Evolutionary conservation across 2,329 filamentous ascomycete species (phyloP).

Genomic region (Microascus cirrosus): DNA sequence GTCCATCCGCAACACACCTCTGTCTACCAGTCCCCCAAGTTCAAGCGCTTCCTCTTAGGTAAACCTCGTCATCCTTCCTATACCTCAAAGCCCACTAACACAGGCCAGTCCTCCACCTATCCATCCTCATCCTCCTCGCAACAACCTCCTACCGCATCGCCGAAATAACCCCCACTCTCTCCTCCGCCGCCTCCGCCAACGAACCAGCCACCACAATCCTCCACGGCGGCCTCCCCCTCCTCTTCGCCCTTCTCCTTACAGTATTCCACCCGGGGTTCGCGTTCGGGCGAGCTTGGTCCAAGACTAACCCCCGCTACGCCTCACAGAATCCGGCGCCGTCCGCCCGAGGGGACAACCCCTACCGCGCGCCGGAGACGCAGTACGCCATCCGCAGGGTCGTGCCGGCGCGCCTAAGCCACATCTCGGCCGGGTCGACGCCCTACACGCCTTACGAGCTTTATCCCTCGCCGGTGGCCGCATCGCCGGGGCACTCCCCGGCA

Average conservation of each 20-base stretch:
- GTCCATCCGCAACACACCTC: conserved; percentile 25
- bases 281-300: conserved; percentile 27
- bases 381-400: conserved; percentile 1
- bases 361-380: background rate
- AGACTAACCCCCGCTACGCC: conserved; percentile 20
- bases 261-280: conserved; percentile 24
- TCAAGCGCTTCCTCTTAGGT: conserved; percentile 34
- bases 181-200: conserved; percentile 23
- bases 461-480: background rate
- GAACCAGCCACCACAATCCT: conserved; percentile 25
- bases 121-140: conserved; percentile 23
- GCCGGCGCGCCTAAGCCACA: background rate
- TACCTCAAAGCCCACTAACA: background rate
- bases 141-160: conserved; percentile 29
- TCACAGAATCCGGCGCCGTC: conserved; percentile 2
- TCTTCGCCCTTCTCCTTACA: conserved; percentile 22
- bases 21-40: conserved; percentile 28
- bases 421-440: too few relatives aligned
- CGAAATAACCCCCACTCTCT: conserved; percentile 24
- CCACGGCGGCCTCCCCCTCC: conserved; percentile 26
- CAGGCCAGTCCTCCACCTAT: conserved; percentile 23
- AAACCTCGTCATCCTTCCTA: conserved; percentile 10
- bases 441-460: conserved; percentile 2
- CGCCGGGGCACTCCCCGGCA: background rate
- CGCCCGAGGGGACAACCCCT: background rate